These are phyloP conservation scores for Cnidoscolus chayamansa DNA, from an alignment of 441 rosid genomes.

Conservation along the genomic window DNA sequence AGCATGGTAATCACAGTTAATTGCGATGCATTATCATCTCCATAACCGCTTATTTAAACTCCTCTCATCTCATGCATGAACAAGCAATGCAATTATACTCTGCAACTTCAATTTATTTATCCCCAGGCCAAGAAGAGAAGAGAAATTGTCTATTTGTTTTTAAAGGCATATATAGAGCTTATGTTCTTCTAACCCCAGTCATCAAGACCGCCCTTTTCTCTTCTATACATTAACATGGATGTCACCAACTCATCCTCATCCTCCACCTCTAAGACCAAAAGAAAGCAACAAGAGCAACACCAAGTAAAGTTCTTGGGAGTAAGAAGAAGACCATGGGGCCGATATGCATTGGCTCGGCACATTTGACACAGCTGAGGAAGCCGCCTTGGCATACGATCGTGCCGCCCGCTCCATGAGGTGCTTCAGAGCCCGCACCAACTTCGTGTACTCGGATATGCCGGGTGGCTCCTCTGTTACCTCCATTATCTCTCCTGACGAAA, in stretches of 20 bases:
- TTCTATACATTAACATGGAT: too few species aligned
- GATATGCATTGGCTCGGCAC: conserved; percentile 73
- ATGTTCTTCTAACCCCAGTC: too few species aligned
- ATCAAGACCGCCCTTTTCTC: too few species aligned
- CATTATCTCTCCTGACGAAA: conserved; percentile 72
- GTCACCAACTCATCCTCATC: too few species aligned
- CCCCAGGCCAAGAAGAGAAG: conserved; percentile 37
- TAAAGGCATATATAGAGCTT: too few species aligned
- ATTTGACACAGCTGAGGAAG: conserved; percentile 64
- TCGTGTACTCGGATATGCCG: conserved; percentile 82
- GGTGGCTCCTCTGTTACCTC: conserved; percentile 73
- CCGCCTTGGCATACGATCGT: conserved; percentile 80
- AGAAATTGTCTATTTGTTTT: conserved; percentile 17
- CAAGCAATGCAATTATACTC: conserved; percentile 23
- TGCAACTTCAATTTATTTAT: conserved; percentile 35
- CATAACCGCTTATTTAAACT: conserved; percentile 13
- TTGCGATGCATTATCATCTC: background rate
- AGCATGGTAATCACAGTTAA: background rate
- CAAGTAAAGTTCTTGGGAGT: conserved; percentile 66
- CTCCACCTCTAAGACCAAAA: background rate
- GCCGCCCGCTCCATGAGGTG: conserved; percentile 80
- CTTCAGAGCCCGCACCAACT: conserved; percentile 76
- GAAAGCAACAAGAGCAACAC: conserved; percentile 24
- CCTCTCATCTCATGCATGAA: conserved; percentile 17
- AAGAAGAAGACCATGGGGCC: conserved; percentile 74